Evolutionary conservation across 2,329 filamentous ascomycete genomes (phyloP).

Genomic region (Fusarium sp.): DNA sequence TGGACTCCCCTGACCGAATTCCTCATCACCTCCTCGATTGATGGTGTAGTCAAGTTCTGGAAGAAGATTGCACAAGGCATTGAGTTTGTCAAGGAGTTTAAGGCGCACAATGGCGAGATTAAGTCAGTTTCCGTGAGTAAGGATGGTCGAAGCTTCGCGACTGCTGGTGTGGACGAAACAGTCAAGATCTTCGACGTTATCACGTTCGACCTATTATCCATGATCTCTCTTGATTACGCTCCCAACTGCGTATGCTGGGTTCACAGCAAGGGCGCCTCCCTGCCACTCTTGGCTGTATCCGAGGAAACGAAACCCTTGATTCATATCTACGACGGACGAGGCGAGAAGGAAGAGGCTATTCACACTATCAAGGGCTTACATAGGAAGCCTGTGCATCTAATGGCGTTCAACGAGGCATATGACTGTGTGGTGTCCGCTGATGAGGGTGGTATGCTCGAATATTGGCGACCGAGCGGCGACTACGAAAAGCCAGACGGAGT

Average conservation of each 20-base stretch:
- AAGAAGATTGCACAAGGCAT: constrained; percentile 92
- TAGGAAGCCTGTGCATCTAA: constrained; percentile 80
- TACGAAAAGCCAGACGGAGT: constrained; percentile 94
- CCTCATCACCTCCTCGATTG: constrained; percentile 90
- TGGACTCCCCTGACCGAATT: constrained; percentile 95
- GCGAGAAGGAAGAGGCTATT: constrained; percentile 79
- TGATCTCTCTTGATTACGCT: constrained; percentile 80
- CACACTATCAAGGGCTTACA: constrained; percentile 86
- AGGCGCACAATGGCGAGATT: constrained; percentile 88
- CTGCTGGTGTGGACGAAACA: constrained; percentile 80
- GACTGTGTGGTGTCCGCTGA: constrained; percentile 94
- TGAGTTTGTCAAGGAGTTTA: constrained; percentile 98
- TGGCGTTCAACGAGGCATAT: constrained; percentile 89
- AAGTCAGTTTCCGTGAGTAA: constrained; percentile 84
- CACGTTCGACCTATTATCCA: constrained; percentile 87
- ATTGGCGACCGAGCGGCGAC: constrained; percentile 84
- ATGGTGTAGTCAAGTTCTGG: constrained; percentile 99
- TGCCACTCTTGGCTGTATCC: constrained; percentile 87
- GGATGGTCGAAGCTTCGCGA: constrained; percentile 94
- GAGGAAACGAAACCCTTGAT: constrained; percentile 79
- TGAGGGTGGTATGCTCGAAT: constrained; percentile 93
- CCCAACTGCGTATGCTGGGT: constrained; percentile 93
- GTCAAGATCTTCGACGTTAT: constrained; percentile 86
- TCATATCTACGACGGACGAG: constrained; percentile 88
- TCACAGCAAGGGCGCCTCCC: constrained; percentile 85